Percentiles rank a stretch among this genome's conserved stretches.
These are phyloP conservation scores for Suhomyces faveliae DNA, from an alignment of 805 yeast genomes.

Conservation along the genomic window DNA sequence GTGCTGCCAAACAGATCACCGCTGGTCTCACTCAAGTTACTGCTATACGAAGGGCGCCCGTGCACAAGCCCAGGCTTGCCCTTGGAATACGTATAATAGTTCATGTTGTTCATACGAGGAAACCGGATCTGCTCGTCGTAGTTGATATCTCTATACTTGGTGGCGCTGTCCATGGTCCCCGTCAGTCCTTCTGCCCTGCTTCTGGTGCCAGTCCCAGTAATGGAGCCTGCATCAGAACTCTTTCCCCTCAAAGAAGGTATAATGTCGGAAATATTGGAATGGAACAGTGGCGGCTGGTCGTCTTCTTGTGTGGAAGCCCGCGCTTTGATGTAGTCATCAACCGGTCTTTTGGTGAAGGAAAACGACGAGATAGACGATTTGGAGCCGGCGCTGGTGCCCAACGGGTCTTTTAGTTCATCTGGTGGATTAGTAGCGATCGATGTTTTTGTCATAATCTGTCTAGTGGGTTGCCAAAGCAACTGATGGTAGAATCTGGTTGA, in stretches of 20 bases:
- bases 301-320: neutral
- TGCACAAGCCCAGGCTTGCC: neutral
- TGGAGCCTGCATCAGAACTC: neutral
- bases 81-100: constrained; percentile 22
- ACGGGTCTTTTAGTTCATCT: neutral
- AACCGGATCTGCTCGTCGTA: constrained; percentile 57
- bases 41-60: constrained; percentile 3
- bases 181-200: neutral
- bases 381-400: neutral
- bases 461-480: constrained; percentile 1
- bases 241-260: constrained; percentile 14
- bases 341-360: constrained; percentile 32
- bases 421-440: neutral
- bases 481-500: too few species aligned
- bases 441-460: neutral
- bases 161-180: neutral
- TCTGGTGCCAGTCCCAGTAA: neutral
- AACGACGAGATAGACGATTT: constrained; percentile 21
- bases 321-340: constrained; percentile 12
- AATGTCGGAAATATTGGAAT: constrained; percentile 29
- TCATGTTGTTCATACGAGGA: constrained; percentile 47
- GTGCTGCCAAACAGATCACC: neutral
- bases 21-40: constrained; percentile 1
- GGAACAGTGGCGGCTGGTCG: constrained; percentile 11
- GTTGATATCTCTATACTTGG: constrained; percentile 23